These are phyloP conservation scores for Cutaneotrichosporon sp. DNA, from an alignment of 1,284 basidiomycete species.

Conservation along the genomic window DNA sequence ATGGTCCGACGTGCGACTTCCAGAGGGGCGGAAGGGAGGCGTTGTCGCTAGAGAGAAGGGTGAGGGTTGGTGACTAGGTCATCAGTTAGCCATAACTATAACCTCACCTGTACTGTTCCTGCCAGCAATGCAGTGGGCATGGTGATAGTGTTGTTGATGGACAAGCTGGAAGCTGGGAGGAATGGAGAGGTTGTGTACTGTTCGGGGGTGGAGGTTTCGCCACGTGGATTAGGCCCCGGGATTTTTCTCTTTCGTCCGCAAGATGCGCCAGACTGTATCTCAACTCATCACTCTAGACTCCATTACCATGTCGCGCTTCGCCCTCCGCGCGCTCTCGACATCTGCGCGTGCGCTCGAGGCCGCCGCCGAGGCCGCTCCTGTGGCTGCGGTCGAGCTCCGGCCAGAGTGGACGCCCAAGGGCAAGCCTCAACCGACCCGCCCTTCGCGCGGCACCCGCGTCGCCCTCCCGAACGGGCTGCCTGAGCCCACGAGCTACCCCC, in stretches of 20 bases:
- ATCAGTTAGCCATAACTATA: neutral
- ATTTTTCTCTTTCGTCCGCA: slow-evolving; percentile 11
- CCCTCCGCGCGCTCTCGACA: slow-evolving; percentile 37
- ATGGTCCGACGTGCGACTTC: slow-evolving; percentile 59
- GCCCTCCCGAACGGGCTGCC: slow-evolving; percentile 41
- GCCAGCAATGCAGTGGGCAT: slow-evolving; percentile 29
- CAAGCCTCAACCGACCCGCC: slow-evolving; percentile 38
- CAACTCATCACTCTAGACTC: neutral
- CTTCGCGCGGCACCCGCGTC: slow-evolving; percentile 37
- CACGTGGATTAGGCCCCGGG: slow-evolving; percentile 1
- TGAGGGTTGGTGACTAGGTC: slow-evolving; percentile 64
- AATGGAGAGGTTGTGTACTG: neutral
- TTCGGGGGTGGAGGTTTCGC: neutral
- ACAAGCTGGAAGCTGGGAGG: neutral
- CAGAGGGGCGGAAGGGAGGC: slow-evolving; percentile 65
- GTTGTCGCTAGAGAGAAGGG: slow-evolving; percentile 72
- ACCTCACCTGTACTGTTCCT: slow-evolving; percentile 31
- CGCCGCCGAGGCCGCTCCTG: slow-evolving; percentile 11
- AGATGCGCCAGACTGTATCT: neutral
- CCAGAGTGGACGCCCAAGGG: slow-evolving; percentile 38
- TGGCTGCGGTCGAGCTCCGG: slow-evolving; percentile 21
- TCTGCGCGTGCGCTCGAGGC: slow-evolving; percentile 13
- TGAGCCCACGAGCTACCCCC: slow-evolving; percentile 43
- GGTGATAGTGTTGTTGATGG: neutral
- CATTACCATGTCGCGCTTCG: slow-evolving; percentile 19